phyloP scores from a whole-genome alignment of 768 basidiomycete species.

The Tylopilus sp. region DNA sequence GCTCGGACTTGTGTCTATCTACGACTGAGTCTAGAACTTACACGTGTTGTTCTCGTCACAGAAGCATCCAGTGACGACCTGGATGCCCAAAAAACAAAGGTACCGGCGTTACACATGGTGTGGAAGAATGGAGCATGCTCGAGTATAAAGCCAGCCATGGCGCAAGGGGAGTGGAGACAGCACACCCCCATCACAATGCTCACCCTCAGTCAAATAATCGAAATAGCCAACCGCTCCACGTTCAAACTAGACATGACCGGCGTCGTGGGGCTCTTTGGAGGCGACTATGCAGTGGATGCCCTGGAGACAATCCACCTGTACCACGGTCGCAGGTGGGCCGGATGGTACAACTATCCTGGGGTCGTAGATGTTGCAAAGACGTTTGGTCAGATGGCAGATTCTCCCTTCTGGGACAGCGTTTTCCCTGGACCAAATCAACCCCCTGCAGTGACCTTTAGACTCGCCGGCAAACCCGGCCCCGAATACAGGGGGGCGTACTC shows the following conservation, averaged over 20 bases:
- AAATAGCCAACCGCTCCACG: conserved; percentile 6
- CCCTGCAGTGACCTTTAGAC: conserved; percentile 24
- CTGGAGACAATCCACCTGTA: conserved; percentile 32
- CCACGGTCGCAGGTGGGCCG: conserved; percentile 28
- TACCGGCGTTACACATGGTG: not conserved
- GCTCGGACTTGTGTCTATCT: not conserved
- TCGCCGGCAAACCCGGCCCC: conserved; percentile 40
- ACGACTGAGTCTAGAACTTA: not conserved
- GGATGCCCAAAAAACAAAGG: not conserved
- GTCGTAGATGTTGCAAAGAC: conserved; percentile 28
- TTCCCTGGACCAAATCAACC: conserved; percentile 30
- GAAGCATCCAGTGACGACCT: not conserved
- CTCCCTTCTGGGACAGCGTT: conserved; percentile 29
- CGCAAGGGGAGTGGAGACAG: not conserved
- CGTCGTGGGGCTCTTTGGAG: conserved; percentile 33
- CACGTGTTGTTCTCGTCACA: not conserved
- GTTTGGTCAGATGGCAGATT: conserved; percentile 30
- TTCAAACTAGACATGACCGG: conserved; percentile 27
- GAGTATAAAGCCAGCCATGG: conserved; percentile 8
- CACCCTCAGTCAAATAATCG: conserved; percentile 12
- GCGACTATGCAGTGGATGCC: conserved; percentile 30
- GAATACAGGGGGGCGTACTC: conserved; percentile 73
- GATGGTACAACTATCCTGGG: conserved; percentile 38
- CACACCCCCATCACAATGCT: conserved; percentile 9
- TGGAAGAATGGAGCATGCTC: not conserved